These are phyloP conservation scores for Epithele typhae DNA, from an alignment of 768 basidiomycete genomes.

Conservation along the genomic window DNA sequence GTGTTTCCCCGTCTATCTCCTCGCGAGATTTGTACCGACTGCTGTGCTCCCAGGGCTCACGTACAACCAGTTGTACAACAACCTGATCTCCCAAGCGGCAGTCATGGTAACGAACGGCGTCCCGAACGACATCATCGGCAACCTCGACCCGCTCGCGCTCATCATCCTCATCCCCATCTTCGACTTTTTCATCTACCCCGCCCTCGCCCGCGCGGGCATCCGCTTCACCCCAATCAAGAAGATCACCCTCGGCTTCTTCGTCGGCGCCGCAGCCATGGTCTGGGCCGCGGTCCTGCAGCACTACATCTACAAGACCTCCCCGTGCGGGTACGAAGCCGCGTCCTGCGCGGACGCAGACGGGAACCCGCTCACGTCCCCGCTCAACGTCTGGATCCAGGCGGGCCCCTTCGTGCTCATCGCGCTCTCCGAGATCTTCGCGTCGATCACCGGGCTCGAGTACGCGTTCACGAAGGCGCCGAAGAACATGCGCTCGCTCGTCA, in stretches of 20 bases:
- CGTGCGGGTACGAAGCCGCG: conserved; percentile 45
- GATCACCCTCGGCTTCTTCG: conserved; percentile 35
- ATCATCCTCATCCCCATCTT: conserved; percentile 72
- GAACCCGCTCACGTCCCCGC: conserved; percentile 53
- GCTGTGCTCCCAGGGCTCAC: conserved; percentile 52
- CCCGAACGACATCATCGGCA: conserved; percentile 76
- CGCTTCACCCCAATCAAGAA: conserved; percentile 35
- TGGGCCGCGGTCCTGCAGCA: conserved; percentile 59
- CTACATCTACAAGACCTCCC: conserved; percentile 63
- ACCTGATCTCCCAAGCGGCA: conserved; percentile 74
- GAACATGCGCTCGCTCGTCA: conserved; percentile 86
- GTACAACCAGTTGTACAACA: conserved; percentile 77
- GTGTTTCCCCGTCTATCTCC: too few species aligned
- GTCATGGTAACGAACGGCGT: conserved; percentile 67
- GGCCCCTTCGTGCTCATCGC: conserved; percentile 68
- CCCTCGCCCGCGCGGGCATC: conserved; percentile 29
- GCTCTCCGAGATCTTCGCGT: conserved; percentile 70
- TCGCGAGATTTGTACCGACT: neutral
- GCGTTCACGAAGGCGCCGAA: conserved; percentile 89
- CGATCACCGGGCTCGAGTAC: conserved; percentile 81
- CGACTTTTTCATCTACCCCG: conserved; percentile 46
- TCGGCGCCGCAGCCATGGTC: conserved; percentile 32
- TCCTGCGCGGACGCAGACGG: conserved; percentile 45
- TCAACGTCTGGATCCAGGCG: conserved; percentile 79
- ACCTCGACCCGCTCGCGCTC: conserved; percentile 72